These are phyloP conservation scores for Backusella tarrabulga DNA, from an alignment of 192 early-diverging fungal species.

Conservation along the genomic window DNA sequence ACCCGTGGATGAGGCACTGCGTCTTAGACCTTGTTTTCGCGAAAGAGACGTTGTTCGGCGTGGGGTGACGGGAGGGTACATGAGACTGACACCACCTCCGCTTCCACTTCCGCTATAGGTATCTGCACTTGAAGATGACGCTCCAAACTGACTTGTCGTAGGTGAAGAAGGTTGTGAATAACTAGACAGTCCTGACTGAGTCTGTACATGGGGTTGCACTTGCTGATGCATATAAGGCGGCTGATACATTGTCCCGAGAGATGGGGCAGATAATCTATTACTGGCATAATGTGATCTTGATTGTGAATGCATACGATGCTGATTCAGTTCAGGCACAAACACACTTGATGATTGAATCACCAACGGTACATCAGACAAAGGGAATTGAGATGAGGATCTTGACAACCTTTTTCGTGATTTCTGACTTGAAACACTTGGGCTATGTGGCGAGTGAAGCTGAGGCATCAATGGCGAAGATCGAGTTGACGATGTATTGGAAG, in stretches of 20 bases:
- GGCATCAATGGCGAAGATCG: constrained; percentile 12
- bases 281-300: constrained; percentile 4
- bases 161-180: constrained; percentile 25
- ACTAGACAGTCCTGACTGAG: background rate
- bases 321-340: constrained; percentile 9
- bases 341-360: constrained; percentile 3
- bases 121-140: background rate
- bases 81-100: background rate
- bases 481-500: constrained; percentile 11
- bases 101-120: background rate
- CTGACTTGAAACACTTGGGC: background rate
- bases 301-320: background rate
- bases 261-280: constrained; percentile 20
- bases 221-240: background rate
- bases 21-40: background rate
- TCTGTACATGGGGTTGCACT: background rate
- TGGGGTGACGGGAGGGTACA: background rate
- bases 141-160: constrained; percentile 6
- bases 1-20: background rate
- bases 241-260: background rate
- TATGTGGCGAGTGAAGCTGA: constrained; percentile 1
- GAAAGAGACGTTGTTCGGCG: constrained; percentile 3
- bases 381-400: background rate
- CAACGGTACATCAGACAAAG: background rate
- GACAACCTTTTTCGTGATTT: background rate